Evolutionary conservation across 2,329 filamentous ascomycete species (phyloP).

Genomic region (Ophiostoma tasmaniense): DNA sequence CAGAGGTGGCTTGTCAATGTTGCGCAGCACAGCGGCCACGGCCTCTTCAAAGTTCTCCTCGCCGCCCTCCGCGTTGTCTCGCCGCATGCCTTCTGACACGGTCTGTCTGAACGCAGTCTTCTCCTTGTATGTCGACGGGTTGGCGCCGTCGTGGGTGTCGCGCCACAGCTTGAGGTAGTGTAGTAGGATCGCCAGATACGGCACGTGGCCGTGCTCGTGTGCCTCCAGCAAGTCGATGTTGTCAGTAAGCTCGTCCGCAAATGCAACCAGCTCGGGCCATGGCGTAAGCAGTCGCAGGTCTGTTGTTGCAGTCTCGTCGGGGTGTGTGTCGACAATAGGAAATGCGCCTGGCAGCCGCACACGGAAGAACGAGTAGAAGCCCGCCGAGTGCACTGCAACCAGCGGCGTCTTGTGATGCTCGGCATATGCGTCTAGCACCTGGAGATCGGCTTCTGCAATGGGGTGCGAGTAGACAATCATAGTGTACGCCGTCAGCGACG

Average conservation of each 20-base stretch:
- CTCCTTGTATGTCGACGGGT: conserved; percentile 70
- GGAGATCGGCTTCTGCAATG: conserved; percentile 36
- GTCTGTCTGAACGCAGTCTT: conserved; percentile 73
- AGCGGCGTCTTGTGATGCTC: conserved; percentile 58
- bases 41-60: conserved; percentile 98
- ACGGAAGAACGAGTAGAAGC: conserved; percentile 88
- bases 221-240: conserved; percentile 62
- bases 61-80: conserved; percentile 68
- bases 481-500: conserved; percentile 37
- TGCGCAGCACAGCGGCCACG: conserved; percentile 75
- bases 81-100: conserved; percentile 60
- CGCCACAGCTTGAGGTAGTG: conserved; percentile 81
- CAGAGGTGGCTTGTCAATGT: conserved; percentile 60
- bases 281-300: conserved; percentile 78
- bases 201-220: conserved; percentile 85
- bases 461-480: conserved; percentile 49
- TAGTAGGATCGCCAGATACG: conserved; percentile 74
- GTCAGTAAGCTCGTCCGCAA: conserved; percentile 57
- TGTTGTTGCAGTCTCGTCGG: conserved; percentile 72
- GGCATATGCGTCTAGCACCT: conserved; percentile 39
- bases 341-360: conserved; percentile 69
- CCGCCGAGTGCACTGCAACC: conserved; percentile 77
- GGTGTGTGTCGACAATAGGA: conserved; percentile 92
- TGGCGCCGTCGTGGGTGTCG: conserved; percentile 53
- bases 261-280: conserved; percentile 71